Evolutionary conservation across 495 filamentous ascomycete species (phyloP).

Genomic region (Xylaria curta): DNA sequence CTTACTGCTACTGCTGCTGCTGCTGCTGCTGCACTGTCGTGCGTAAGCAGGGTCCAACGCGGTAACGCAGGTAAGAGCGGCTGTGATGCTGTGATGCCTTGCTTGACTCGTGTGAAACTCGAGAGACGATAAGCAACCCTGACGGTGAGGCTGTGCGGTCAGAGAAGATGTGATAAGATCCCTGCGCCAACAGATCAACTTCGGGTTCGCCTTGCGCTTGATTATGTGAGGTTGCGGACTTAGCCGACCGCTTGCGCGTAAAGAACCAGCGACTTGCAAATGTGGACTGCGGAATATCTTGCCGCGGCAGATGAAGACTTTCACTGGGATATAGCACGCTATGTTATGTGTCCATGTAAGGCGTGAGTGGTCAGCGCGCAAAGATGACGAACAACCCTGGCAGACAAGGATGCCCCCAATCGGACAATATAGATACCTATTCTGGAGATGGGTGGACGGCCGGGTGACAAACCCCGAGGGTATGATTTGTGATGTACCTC

Average conservation of each 20-base stretch:
- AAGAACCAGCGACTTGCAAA: background rate
- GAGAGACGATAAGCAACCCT: background rate
- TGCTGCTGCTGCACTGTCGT: background rate
- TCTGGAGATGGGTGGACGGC: slow-evolving; percentile 14
- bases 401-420: slow-evolving; percentile 1
- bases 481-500: slow-evolving; percentile 10
- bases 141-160: slow-evolving; percentile 24
- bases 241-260: background rate
- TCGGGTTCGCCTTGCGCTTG: slow-evolving; percentile 12
- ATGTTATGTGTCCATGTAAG: background rate
- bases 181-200: background rate
- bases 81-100: slow-evolving; percentile 8
- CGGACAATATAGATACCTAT: background rate
- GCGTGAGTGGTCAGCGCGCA: background rate
- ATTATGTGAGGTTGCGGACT: slow-evolving; percentile 17
- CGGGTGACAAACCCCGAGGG: slow-evolving; percentile 1
- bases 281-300: slow-evolving; percentile 1
- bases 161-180: background rate
- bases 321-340: slow-evolving; percentile 7
- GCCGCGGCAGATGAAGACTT: slow-evolving; percentile 4
- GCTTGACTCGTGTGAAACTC: slow-evolving; percentile 1
- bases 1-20: background rate
- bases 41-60: slow-evolving; percentile 1
- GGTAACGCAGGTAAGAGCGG: slow-evolving; percentile 1
- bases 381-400: background rate